Evolutionary conservation across 352 stramenopile species (phyloP).

Genomic region (Globisporangium iwayamae): DNA sequence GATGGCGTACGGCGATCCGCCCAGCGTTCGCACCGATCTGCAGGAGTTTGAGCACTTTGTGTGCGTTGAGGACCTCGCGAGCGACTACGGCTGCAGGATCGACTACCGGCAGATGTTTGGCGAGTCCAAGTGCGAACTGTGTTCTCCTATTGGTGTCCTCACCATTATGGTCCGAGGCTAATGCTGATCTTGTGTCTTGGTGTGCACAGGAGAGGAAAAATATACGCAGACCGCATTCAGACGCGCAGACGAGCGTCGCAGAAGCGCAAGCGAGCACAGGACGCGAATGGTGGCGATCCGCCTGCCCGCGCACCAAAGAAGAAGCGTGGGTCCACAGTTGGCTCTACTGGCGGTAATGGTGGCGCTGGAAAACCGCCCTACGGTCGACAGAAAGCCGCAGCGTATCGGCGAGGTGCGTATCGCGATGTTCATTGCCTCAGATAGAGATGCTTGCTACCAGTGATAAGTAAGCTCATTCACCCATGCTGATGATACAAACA

Average conservation of each 20-base stretch:
- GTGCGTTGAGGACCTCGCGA: constrained; percentile 50
- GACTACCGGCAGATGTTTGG: constrained; percentile 74
- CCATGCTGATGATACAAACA: background rate
- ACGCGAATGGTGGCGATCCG: constrained; percentile 4
- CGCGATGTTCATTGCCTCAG: background rate
- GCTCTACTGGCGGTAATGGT: no score
- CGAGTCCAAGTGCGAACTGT: constrained; percentile 45
- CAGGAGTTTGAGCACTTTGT: constrained; percentile 64
- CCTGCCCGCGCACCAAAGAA: no score
- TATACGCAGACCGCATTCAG: constrained; percentile 56
- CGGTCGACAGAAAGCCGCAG: background rate
- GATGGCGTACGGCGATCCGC: constrained; percentile 17
- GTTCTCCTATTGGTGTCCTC: no score
- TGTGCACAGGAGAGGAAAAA: constrained; percentile 39
- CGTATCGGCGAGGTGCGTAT: constrained; percentile 11
- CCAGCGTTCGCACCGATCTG: constrained; percentile 35
- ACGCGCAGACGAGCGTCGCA: constrained; percentile 36
- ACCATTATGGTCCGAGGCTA: no score
- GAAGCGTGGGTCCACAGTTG: no score
- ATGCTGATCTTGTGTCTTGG: no score
- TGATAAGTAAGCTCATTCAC: background rate
- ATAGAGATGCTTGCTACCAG: background rate
- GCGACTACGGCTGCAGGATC: constrained; percentile 56
- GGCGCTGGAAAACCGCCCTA: background rate
- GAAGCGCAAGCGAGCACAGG: constrained; percentile 17